These are phyloP conservation scores for Moricandia arvensis DNA, from an alignment of 345 rosid species.

Conservation along the genomic window DNA sequence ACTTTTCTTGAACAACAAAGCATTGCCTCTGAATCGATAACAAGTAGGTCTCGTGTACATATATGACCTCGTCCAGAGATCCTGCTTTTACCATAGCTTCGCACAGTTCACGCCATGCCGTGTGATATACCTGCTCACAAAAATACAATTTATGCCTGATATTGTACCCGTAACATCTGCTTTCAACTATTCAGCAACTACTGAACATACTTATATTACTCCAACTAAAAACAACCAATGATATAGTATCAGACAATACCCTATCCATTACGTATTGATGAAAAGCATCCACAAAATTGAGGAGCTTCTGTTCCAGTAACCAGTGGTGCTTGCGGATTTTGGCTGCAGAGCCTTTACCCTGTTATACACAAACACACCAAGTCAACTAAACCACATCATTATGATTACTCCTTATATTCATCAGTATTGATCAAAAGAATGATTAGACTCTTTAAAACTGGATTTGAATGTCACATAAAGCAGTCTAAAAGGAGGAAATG, in stretches of 20 bases:
- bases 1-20: conserved; percentile 90
- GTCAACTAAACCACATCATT: conserved; percentile 13
- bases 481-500: not conserved
- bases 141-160: conserved; percentile 18
- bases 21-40: conserved; percentile 91
- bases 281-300: conserved; percentile 96
- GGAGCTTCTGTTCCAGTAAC: conserved; percentile 96
- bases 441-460: conserved; percentile 6
- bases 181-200: not conserved
- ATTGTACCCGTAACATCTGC: not conserved
- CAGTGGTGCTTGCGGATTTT: conserved; percentile 73
- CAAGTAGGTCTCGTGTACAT: conserved; percentile 90
- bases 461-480: conserved; percentile 10
- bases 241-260: conserved; percentile 46
- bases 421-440: not conserved
- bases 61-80: conserved; percentile 90
- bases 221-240: not conserved
- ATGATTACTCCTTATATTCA: not conserved
- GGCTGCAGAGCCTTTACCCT: conserved; percentile 68
- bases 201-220: not conserved
- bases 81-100: conserved; percentile 86
- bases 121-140: conserved; percentile 82
- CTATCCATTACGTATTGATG: conserved; percentile 99
- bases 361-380: conserved; percentile 22
- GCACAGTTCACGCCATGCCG: conserved; percentile 96